Evolutionary conservation across 169 alveolate genomes (phyloP), one percentile per base, ranked within the genome.

Genomic region (Plasmodium vivax): DNA sequence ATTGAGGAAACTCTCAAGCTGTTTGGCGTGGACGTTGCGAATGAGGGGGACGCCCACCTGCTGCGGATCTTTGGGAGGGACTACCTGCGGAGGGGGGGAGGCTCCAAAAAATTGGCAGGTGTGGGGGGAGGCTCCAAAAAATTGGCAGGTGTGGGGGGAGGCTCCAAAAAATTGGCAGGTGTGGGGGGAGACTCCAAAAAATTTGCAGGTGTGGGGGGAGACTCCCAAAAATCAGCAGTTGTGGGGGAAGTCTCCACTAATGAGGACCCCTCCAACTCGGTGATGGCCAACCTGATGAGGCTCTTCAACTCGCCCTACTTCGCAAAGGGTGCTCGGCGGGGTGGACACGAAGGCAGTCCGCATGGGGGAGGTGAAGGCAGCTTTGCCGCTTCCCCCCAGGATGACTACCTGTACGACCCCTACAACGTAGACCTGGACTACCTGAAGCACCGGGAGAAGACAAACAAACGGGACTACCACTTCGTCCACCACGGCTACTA

Each of bases 31-130:
- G 14, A 90, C 30, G 51, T 90, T 30, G 34, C n/a, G 41, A 12
- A 38, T 30, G 1, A 34, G 34, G 68, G 36, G 12, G 58, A 90
- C 36, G 5, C 71, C 9, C 74, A 90, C 19, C 23, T 90, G 6
- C 27, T 90, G 51, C 85, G 94, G 1, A 58, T 90, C 2, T 90
- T 58, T 80, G 94, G 94, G 4, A 75, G 32, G 19, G 71, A 85
- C 41, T 27, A 19, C n/a, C 14, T 85, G 9, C 12, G 34, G 12
- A 5, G 41, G 68, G 12, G 1, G 47, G n/a, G 74, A 3, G n/a
- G 72, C 10, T n/a, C 23, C 9, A 23, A 23, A 23, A 23, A 23
- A 23, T n/a, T n/a, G n/a, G n/a, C n/a, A n/a, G n/a, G n/a, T n/a
- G n/a, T n/a, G 68, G 12, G 1, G 47, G n/a, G 74, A 3, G n/a